phyloP scores from a whole-genome alignment of 1,139 yeast species.

The Sugiyamaella neomexicana region DNA sequence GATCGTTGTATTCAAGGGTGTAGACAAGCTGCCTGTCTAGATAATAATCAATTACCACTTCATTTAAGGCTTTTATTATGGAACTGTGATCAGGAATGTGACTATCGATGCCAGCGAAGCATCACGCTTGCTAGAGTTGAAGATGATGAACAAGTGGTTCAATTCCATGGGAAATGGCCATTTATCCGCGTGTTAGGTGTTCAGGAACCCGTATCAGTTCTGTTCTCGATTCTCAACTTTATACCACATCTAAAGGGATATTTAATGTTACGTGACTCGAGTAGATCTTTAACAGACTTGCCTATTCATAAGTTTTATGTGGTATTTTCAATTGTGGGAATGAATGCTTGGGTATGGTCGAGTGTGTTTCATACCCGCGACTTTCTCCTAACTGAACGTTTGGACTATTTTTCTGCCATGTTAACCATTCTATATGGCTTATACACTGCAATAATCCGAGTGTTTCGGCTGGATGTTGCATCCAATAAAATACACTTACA shows the following conservation, averaged over 20 bases:
- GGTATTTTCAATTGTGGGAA: conserved; percentile 59
- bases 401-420: conserved; percentile 94
- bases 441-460: conserved; percentile 62
- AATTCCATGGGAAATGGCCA: conserved; percentile 99
- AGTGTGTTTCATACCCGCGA: conserved; percentile 89
- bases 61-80: conserved; percentile 58
- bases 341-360: conserved; percentile 86
- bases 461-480: conserved; percentile 54
- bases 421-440: conserved; percentile 79
- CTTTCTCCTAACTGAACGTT: conserved; percentile 69
- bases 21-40: conserved; percentile 42
- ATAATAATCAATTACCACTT: conserved; percentile 45
- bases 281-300: conserved; percentile 9
- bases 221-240: conserved; percentile 79
- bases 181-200: conserved; percentile 69
- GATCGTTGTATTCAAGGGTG: conserved; percentile 66
- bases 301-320: conserved; percentile 44
- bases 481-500: conserved; percentile 37
- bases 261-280: conserved; percentile 34
- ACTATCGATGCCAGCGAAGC: conserved; percentile 82
- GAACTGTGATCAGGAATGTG: conserved; percentile 84
- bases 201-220: conserved; percentile 80
- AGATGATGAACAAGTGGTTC: conserved; percentile 56
- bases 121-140: conserved; percentile 57
- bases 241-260: conserved; percentile 70